These are phyloP conservation scores for Marsdenia floribunda DNA, from an alignment of 257 asterid species.

Conservation along the genomic window DNA sequence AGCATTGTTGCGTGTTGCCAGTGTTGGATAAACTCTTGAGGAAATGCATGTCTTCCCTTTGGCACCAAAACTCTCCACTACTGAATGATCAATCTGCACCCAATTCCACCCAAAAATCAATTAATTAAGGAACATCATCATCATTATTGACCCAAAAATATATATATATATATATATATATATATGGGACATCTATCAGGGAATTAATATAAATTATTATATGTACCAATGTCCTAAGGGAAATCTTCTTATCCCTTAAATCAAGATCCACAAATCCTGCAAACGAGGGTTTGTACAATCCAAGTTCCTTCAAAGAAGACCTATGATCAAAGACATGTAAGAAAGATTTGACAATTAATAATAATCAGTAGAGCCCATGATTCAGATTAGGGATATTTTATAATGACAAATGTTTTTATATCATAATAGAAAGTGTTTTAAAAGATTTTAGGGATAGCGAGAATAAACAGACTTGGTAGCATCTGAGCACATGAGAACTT, in stretches of 20 bases:
- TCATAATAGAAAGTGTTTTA: no score
- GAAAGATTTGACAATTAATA: no score
- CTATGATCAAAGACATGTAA: constrained; percentile 14
- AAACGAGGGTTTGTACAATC: constrained; percentile 48
- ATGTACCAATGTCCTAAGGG: constrained; percentile 38
- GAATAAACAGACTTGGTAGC: constrained; percentile 39
- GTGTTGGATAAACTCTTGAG: constrained; percentile 41
- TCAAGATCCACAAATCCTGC: constrained; percentile 61
- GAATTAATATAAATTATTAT: no score
- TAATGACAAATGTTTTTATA: no score
- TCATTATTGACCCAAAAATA: not conserved
- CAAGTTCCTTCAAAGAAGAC: constrained; percentile 21
- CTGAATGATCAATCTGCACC: constrained; percentile 40
- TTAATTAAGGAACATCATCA: not conserved
- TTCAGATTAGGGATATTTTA: no score
- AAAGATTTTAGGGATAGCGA: not conserved
- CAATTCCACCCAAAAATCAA: not conserved
- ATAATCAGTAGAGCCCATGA: no score
- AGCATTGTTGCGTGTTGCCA: constrained; percentile 27
- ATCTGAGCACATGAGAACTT: constrained; percentile 68
- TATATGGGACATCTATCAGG: no score
- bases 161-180: no score
- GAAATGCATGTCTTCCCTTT: constrained; percentile 39
- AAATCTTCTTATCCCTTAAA: constrained; percentile 42
- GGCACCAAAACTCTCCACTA: constrained; percentile 42